Percentiles rank a stretch among this genome's conserved stretches.
These are phyloP conservation scores for Zymoseptoria crescenta DNA, from an alignment of 2,329 filamentous ascomycete species.

Conservation along the genomic window DNA sequence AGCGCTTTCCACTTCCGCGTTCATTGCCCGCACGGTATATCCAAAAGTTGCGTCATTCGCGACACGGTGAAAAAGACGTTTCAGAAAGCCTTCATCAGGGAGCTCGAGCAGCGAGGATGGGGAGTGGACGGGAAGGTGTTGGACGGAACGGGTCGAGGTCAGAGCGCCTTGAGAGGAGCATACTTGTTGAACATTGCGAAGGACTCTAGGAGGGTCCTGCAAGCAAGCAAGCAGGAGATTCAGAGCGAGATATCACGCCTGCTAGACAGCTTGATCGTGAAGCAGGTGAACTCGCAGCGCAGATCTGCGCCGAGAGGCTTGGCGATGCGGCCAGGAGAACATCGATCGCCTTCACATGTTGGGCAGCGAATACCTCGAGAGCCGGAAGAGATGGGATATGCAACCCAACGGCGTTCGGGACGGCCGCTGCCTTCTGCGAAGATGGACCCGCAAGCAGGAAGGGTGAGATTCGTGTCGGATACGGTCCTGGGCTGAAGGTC, in stretches of 20 bases:
- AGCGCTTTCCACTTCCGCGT: constrained; percentile 43
- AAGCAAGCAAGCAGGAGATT: constrained; percentile 14
- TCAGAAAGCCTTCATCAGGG: constrained; percentile 38
- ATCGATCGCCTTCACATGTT: no score
- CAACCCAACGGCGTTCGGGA: no score
- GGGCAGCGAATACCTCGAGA: no score
- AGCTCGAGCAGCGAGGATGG: constrained; percentile 41
- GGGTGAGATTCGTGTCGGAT: no score
- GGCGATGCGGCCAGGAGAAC: no score
- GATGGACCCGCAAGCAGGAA: no score
- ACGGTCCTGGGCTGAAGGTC: no score
- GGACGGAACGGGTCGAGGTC: neutral
- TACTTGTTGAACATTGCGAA: constrained; percentile 12
- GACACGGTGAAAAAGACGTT: constrained; percentile 38
- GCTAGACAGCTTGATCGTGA: neutral
- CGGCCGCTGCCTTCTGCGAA: no score
- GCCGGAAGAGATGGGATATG: no score
- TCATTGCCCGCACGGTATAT: constrained; percentile 24
- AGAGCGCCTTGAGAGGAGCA: constrained; percentile 10
- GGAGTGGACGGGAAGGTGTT: constrained; percentile 26
- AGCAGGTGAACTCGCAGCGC: no score
- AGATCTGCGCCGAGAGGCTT: no score
- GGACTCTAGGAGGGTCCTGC: constrained; percentile 12
- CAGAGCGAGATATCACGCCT: neutral
- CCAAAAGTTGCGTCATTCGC: constrained; percentile 40